These are phyloP conservation scores for Pachyrhizus erosus DNA, from an alignment of 306 rosid genomes.

Conservation along the genomic window DNA sequence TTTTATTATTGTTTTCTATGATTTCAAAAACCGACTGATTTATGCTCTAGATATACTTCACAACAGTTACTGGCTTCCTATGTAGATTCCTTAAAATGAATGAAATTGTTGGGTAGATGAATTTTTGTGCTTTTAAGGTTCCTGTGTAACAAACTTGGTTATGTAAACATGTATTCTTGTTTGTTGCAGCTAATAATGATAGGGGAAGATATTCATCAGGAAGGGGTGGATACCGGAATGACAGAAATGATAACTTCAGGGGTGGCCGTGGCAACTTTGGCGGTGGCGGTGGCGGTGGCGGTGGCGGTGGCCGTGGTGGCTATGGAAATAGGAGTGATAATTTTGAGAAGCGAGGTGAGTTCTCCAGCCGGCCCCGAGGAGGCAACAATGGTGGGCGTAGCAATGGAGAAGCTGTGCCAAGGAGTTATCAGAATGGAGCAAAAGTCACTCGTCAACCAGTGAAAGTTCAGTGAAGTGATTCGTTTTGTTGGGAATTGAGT, in stretches of 20 bases:
- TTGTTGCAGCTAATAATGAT: slow-evolving; percentile 70
- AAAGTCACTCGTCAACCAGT: slow-evolving; percentile 55
- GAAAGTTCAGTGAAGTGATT: slow-evolving; percentile 46
- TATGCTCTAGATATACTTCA: background rate
- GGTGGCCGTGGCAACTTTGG: slow-evolving; percentile 70
- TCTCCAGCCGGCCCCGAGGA: slow-evolving; percentile 56
- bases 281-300: slow-evolving; percentile 63
- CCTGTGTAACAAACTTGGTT: no score
- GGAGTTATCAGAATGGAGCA: slow-evolving; percentile 57
- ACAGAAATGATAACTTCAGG: slow-evolving; percentile 66
- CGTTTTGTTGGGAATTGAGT: slow-evolving; percentile 40
- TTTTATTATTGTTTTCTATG: background rate
- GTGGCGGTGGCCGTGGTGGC: slow-evolving; percentile 60
- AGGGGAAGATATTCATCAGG: slow-evolving; percentile 65
- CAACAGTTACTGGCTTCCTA: background rate
- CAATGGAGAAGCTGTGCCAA: slow-evolving; percentile 53
- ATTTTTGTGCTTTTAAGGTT: no score
- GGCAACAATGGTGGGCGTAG: slow-evolving; percentile 45
- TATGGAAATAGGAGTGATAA: slow-evolving; percentile 54
- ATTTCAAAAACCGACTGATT: background rate
- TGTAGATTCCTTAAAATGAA: background rate
- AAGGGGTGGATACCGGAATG: slow-evolving; percentile 66
- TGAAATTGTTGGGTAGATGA: no score
- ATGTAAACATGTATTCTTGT: slow-evolving; percentile 17
- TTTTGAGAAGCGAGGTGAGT: slow-evolving; percentile 62